Conservation (phyloP, 148 eudicot genomes). For the Euryodendron excelsum region DNA sequence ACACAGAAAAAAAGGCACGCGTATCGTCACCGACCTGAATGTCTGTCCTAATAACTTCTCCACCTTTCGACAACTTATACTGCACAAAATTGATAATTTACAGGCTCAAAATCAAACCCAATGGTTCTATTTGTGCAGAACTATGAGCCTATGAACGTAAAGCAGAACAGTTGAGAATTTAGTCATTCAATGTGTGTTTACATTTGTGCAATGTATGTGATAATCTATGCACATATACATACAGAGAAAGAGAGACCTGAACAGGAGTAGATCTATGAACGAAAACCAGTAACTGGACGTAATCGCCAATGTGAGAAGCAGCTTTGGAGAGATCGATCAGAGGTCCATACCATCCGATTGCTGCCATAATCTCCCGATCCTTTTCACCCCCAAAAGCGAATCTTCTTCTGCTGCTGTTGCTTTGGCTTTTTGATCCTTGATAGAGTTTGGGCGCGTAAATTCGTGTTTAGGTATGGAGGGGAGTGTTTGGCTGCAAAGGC, state of each 20-base stretch:
- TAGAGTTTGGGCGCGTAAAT: slow-evolving; percentile 15
- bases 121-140: not conserved
- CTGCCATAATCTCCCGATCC: slow-evolving; percentile 35
- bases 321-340: slow-evolving; percentile 67
- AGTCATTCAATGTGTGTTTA: too few relatives aligned
- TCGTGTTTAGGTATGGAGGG: not conserved
- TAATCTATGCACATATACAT: not conserved
- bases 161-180: not conserved
- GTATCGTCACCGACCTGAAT: slow-evolving; percentile 86
- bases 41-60: slow-evolving; percentile 60
- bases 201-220: not conserved
- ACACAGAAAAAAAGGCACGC: slow-evolving; percentile 59
- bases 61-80: slow-evolving; percentile 53
- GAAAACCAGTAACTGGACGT: slow-evolving; percentile 69
- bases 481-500: slow-evolving; percentile 9
- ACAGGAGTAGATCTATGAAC: slow-evolving; percentile 63
- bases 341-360: slow-evolving; percentile 82
- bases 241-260: slow-evolving; percentile 40
- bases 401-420: not conserved
- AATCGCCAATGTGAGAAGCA: slow-evolving; percentile 58
- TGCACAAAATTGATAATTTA: slow-evolving; percentile 19
- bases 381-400: not conserved
- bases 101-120: not conserved
- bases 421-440: too few relatives aligned
- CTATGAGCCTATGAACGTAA: not conserved